Base-by-base conservation (phyloP, 805 yeast genomes). In the Zygosaccharomyces kombuchaensis region DNA sequence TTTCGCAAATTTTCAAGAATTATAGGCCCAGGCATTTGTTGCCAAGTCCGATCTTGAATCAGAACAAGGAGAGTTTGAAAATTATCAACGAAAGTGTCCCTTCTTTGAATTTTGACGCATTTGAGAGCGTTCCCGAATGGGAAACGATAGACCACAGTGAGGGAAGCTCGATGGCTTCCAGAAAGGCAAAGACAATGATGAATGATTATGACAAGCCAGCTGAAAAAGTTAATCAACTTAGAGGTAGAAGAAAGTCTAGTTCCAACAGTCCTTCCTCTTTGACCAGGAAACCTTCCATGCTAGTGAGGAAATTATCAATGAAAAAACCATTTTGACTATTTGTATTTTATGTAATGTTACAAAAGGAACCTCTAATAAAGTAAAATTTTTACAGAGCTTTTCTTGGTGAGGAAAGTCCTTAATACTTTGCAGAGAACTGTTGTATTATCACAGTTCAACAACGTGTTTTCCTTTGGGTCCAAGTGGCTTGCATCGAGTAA, bases 1-100 rank as follows among this genome's bases (percentile, higher is more conserved):
- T 87, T 7, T 75, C 76, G n/a, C 85, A 78, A 55, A 88, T 89
- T 2, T 89, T 89, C 71, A 70, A 95, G 34, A 62, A 76, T 27
- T 73, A 85, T 2, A 82, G 76, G 50, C 65, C 74, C 1, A 81
- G 72, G 50, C 52, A 54, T 16, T 64, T 87, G 31, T 70, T 77
- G 0, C 53, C 60, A 6, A 80, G 85, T 34, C 76, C 79, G 0
- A 81, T 78, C 0, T 59, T 76, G 30, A 68, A 67, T 36, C 38
- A 49, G 2, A 50, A 54, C 12, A 60, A 57, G 39, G 52, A 42
- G 2, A 17, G 25, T 6, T 19, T 59, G 13, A 44, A 48, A 14
- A 51, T 62, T 47, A n/a, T 55, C 13, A n/a, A 45, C 6, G 51
- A 47, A 19, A 34, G 40, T 14, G n/a, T 48, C 6, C 44, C 47